These are phyloP conservation scores for Candida xyloterini DNA, from an alignment of 805 yeast species.

Conservation along the genomic window DNA sequence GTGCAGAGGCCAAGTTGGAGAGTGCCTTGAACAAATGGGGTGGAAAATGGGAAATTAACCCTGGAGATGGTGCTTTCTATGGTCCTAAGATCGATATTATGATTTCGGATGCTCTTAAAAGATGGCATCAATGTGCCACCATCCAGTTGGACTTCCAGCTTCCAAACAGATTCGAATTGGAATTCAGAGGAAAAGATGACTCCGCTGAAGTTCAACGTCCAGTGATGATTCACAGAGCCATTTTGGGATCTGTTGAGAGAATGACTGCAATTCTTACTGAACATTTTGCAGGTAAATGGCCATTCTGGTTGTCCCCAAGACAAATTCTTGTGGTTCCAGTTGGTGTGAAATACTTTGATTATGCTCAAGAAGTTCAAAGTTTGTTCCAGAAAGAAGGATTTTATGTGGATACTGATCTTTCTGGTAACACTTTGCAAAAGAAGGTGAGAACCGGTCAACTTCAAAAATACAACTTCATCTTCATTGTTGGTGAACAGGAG, in stretches of 20 bases:
- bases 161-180: conserved; percentile 89
- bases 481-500: conserved; percentile 97
- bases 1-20: conserved; percentile 83
- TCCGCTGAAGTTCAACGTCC: conserved; percentile 72
- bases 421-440: conserved; percentile 97
- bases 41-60: conserved; percentile 90
- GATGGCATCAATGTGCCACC: conserved; percentile 99
- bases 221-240: conserved; percentile 99
- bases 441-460: conserved; percentile 96
- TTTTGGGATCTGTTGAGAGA: conserved; percentile 97
- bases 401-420: conserved; percentile 87
- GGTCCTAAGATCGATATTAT: conserved; percentile 96
- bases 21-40: conserved; percentile 81
- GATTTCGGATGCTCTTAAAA: conserved; percentile 88
- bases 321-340: conserved; percentile 96
- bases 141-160: conserved; percentile 98
- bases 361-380: conserved; percentile 80
- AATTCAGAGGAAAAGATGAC: conserved; percentile 71
- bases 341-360: conserved; percentile 87
- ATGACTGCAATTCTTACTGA: conserved; percentile 98
- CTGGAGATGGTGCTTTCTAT: conserved; percentile 96
- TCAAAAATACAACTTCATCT: conserved; percentile 90
- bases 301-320: conserved; percentile 99
- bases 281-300: conserved; percentile 99
- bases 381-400: conserved; percentile 68